phyloP scores from a whole-genome alignment of 176 grass and related monocot species.

The Miscanthus lutarioriparius region DNA sequence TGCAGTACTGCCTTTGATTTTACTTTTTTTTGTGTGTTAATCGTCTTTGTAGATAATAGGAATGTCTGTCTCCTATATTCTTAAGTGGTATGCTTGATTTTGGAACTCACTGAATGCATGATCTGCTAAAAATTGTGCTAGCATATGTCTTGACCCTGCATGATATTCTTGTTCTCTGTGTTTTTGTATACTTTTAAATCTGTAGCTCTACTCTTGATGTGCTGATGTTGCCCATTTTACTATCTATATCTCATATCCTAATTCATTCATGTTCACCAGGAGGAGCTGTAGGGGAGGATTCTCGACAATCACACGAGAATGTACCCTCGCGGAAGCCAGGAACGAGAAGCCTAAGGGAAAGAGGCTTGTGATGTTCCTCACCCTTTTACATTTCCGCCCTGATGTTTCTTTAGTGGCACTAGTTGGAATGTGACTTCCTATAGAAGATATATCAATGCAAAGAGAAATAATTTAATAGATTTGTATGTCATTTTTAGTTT shows the following conservation, averaged over 20 bases:
- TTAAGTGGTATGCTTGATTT: background rate
- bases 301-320: constrained; percentile 6
- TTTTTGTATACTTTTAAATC: background rate
- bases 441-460: constrained; percentile 42
- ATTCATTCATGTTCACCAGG: constrained; percentile 4
- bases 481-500: constrained; percentile 9
- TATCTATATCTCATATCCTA: background rate
- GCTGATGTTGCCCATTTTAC: background rate
- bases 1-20: background rate
- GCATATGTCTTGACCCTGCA: constrained; percentile 6
- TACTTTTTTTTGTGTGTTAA: background rate
- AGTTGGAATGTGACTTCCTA: constrained; percentile 29
- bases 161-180: background rate
- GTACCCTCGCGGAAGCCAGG: constrained; percentile 24
- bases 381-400: constrained; percentile 20
- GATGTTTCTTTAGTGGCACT: constrained; percentile 23
- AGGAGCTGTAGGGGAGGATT: background rate
- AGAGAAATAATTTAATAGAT: constrained; percentile 36
- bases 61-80: background rate
- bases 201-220: background rate
- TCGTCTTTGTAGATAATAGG: background rate
- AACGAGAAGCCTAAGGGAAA: constrained; percentile 19
- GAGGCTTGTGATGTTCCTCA: constrained; percentile 37
- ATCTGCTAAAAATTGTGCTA: background rate
- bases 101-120: constrained; percentile 10